These are phyloP conservation scores for Fusarium tupiense DNA, from an alignment of 2,329 filamentous ascomycete genomes.

Conservation along the genomic window DNA sequence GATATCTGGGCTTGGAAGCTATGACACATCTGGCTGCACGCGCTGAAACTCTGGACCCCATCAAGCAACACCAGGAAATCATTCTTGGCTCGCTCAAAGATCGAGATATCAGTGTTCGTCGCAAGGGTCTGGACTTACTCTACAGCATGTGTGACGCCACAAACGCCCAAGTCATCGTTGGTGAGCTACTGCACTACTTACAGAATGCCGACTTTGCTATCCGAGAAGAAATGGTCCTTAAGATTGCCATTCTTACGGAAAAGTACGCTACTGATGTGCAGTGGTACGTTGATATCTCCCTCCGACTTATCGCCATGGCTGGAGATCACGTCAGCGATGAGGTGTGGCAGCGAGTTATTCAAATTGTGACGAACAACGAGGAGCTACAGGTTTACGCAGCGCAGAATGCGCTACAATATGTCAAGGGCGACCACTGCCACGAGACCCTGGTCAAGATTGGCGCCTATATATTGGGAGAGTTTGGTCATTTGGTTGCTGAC, in stretches of 20 bases:
- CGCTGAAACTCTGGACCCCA: slow-evolving; percentile 92
- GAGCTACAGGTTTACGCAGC: slow-evolving; percentile 97
- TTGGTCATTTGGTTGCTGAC: slow-evolving; percentile 95
- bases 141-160: slow-evolving; percentile 99
- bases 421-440: slow-evolving; percentile 93
- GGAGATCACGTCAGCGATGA: slow-evolving; percentile 99
- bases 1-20: slow-evolving; percentile 93
- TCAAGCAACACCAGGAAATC: slow-evolving; percentile 97
- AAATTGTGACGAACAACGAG: slow-evolving; percentile 99
- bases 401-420: slow-evolving; percentile 89
- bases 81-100: slow-evolving; percentile 95
- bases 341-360: slow-evolving; percentile 98
- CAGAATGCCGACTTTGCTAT: slow-evolving; percentile 98
- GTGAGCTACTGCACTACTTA: slow-evolving; percentile 91
- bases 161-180: slow-evolving; percentile 94
- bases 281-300: slow-evolving; percentile 98
- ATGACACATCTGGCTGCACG: slow-evolving; percentile 98
- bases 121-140: slow-evolving; percentile 93
- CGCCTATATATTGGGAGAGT: slow-evolving; percentile 94
- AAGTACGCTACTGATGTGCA: slow-evolving; percentile 98
- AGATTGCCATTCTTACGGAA: slow-evolving; percentile 97
- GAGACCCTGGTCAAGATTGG: slow-evolving; percentile 98
- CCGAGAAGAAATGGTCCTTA: slow-evolving; percentile 98
- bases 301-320: slow-evolving; percentile 93
- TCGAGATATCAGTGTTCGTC: slow-evolving; percentile 93